phyloP scores from a whole-genome alignment of 805 yeast genomes.

The Starmerella khaoyaiensis region DNA sequence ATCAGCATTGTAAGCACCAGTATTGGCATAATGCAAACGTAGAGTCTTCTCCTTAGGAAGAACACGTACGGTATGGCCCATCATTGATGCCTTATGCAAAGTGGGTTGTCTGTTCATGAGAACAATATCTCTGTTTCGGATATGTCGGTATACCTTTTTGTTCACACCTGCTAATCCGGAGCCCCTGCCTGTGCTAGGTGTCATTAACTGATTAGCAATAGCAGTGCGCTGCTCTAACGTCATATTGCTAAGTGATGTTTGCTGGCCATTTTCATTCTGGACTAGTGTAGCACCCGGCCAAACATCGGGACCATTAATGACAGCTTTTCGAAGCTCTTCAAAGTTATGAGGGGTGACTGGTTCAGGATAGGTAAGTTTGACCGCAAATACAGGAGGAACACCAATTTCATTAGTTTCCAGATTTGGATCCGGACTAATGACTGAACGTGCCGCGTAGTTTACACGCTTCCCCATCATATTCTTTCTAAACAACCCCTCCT shows the following conservation, averaged over 20 bases:
- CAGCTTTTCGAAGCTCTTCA: constrained; percentile 83
- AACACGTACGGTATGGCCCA: constrained; percentile 97
- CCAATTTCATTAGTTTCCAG: constrained; percentile 97
- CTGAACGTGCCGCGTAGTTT: constrained; percentile 97
- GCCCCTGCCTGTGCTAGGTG: constrained; percentile 39
- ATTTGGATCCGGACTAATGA: constrained; percentile 97
- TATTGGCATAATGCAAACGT: constrained; percentile 93
- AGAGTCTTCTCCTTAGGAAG: constrained; percentile 95
- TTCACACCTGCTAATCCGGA: constrained; percentile 33
- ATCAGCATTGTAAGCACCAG: constrained; percentile 98
- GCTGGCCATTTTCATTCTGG: constrained; percentile 86
- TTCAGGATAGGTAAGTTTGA: constrained; percentile 90
- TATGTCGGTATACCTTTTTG: constrained; percentile 90
- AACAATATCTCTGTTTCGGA: constrained; percentile 88
- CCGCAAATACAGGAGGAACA: constrained; percentile 97
- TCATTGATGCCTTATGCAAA: constrained; percentile 97
- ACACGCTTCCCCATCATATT: constrained; percentile 99
- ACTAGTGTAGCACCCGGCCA: constrained; percentile 99
- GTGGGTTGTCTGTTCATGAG: constrained; percentile 99
- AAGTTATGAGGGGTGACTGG: constrained; percentile 91
- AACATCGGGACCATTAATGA: constrained; percentile 89
- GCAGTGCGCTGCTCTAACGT: constrained; percentile 88
- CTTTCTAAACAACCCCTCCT: constrained; percentile 90
- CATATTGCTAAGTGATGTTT: constrained; percentile 77
- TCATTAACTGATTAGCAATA: constrained; percentile 80